Base-by-base conservation (phyloP, 495 filamentous ascomycete species). In the Pyrenopolyporus hunteri region DNA sequence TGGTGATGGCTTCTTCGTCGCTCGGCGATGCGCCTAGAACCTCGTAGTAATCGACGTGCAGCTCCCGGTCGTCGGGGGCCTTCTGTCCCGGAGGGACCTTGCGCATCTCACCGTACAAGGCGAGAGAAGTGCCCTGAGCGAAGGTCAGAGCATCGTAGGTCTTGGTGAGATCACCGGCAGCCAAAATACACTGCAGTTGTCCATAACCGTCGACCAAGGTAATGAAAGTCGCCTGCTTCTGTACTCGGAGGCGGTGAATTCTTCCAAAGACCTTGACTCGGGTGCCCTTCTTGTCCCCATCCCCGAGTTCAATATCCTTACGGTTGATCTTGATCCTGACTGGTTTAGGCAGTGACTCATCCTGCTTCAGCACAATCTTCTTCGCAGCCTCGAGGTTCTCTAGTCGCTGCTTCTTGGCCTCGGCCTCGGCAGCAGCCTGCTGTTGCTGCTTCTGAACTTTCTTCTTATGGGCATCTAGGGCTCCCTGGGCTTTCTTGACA, bases 1-100 rank as follows among this genome's bases (percentile, higher is more conserved):
- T 96, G 80, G 91, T 96, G 71, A 97, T 93, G 52, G 95, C 90
- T 53, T 98, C 94, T 57, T 92, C 88, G 68, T 93, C 94, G 44
- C 90, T 89, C 10, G 91, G 90, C 13, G 92, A 92, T 58, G 85
- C 85, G 59, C 92, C 89, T 57, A 93, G 83, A 68, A 98, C 84
- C 72, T 87, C 85, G 79, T 87, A 98, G 79, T 90, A 98, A 72
- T 99, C 94, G 54, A 90, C 95, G 61, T 96, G 92, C 39, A 99
- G 81, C 74, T 99, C 94, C 46, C 96, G 90, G 81, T 87, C 78
- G 73, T 91, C 87, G 40, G 91, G 91, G 3, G 95, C 95, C 45
- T 87, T 83, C 59, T 88, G 83, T 60, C 89, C 91, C 22, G 82
- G 80, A 1, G 89, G 94, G 7, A 97, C 87, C 55, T 89, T 85